phyloP scores from a whole-genome alignment of 352 stramenopile species.

The Phytophthora citricola region DNA sequence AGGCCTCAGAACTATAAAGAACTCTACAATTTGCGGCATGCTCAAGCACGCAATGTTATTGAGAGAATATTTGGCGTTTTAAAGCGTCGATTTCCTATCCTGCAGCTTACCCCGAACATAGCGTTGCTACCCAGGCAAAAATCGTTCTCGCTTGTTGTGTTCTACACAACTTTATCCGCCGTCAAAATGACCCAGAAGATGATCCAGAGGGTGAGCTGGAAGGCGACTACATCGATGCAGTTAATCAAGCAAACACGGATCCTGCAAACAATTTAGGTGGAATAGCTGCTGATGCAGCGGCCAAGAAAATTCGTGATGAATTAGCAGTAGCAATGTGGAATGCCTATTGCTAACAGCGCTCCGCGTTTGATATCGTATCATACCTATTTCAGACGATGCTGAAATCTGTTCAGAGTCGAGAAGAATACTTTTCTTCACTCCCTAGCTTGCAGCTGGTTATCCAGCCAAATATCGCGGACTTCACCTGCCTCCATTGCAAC shows the following conservation, averaged over 20 bases:
- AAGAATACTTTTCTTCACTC: background rate
- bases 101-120: conserved; percentile 8
- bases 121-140: conserved; percentile 13
- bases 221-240: background rate
- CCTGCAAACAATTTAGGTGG: background rate
- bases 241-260: too few relatives aligned
- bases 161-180: conserved; percentile 23
- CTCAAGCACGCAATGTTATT: conserved; percentile 26
- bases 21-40: conserved; percentile 27
- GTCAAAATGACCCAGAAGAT: conserved; percentile 4
- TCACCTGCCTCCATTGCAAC: conserved; percentile 16
- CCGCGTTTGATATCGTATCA: too few relatives aligned
- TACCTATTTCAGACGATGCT: too few relatives aligned
- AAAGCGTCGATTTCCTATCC: conserved; percentile 20
- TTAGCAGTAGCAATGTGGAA: too few relatives aligned
- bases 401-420: too few relatives aligned
- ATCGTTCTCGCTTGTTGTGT: conserved; percentile 19
- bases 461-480: conserved; percentile 14
- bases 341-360: too few relatives aligned
- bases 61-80: conserved; percentile 22
- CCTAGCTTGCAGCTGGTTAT: conserved; percentile 1
- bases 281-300: background rate
- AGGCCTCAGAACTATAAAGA: conserved; percentile 29
- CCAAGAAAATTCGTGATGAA: background rate
- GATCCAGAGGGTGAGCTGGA: conserved; percentile 8